Conservation (phyloP, 345 rosid genomes). For the Syzygium jambos region DNA sequence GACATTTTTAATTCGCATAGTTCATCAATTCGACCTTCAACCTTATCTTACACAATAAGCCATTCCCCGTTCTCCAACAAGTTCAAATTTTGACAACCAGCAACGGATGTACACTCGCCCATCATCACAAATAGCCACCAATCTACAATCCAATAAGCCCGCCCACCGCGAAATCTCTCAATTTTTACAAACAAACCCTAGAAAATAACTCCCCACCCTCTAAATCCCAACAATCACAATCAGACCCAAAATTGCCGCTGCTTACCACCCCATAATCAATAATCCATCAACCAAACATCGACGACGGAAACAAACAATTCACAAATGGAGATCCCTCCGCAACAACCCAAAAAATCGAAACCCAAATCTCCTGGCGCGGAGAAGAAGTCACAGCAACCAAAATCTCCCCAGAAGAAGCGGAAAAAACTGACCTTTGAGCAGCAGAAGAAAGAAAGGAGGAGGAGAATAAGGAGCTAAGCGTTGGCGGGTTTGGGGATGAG, state of each 20-base stretch:
- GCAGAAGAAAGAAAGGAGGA: neutral
- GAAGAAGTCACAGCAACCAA: neutral
- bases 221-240: neutral
- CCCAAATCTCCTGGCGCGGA: neutral
- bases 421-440: neutral
- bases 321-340: neutral
- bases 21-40: neutral
- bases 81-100: neutral
- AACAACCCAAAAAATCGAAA: neutral
- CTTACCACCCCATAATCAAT: neutral
- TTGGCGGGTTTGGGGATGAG: slow-evolving; percentile 83
- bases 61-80: neutral
- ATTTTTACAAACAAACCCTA: neutral
- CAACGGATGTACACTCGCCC: neutral
- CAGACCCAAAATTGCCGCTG: neutral
- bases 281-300: neutral
- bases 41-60: neutral
- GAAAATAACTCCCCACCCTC: neutral
- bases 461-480: slow-evolving; percentile 28
- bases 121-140: neutral
- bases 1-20: neutral
- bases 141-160: neutral
- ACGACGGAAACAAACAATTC: neutral
- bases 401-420: neutral
- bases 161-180: neutral